Evolutionary conservation across 2,329 filamentous ascomycete species (phyloP).

Genomic region (Ophiosphaerella narmari): DNA sequence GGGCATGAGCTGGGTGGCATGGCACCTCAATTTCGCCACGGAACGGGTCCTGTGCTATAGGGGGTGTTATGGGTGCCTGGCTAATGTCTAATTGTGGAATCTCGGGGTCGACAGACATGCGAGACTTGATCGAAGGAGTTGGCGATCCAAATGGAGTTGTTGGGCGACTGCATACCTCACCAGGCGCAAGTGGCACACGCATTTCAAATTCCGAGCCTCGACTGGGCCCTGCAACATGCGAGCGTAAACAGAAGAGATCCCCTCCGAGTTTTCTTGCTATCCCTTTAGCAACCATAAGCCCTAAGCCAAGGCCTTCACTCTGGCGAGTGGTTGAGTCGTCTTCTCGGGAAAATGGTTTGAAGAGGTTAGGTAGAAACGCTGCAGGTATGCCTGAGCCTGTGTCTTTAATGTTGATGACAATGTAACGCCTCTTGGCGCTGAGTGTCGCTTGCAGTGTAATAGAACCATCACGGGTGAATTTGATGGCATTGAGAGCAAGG

Average conservation of each 20-base stretch:
- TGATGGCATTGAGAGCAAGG: conserved; percentile 69
- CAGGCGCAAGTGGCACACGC: conserved; percentile 63
- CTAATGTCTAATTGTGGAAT: conserved; percentile 17
- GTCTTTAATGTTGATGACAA: conserved; percentile 67
- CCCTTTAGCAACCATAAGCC: conserved; percentile 73
- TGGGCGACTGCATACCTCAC: conserved; percentile 56
- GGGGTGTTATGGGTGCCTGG: conserved; percentile 35
- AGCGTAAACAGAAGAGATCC: conserved; percentile 67
- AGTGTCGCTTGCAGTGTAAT: conserved; percentile 62
- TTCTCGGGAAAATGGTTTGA: conserved; percentile 71
- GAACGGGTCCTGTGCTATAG: conserved; percentile 28
- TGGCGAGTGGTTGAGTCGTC: conserved; percentile 70
- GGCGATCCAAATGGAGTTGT: conserved; percentile 56
- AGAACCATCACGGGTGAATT: conserved; percentile 69
- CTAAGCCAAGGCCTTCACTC: conserved; percentile 70
- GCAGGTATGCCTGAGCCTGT: conserved; percentile 71
- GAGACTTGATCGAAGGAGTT: conserved; percentile 42
- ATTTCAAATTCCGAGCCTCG: conserved; percentile 73
- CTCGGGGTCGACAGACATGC: conserved; percentile 37
- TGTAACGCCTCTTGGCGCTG: conserved; percentile 56
- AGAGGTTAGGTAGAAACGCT: conserved; percentile 68
- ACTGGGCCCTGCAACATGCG: conserved; percentile 63
- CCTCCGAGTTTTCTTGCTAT: conserved; percentile 71
- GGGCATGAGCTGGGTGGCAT: conserved; percentile 15
- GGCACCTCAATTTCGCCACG: conserved; percentile 20